Percentiles rank a stretch among this genome's conserved stretches.
These are phyloP conservation scores for Aureobasidium sp. DNA, from an alignment of 2,329 filamentous ascomycete genomes.

Conservation along the genomic window DNA sequence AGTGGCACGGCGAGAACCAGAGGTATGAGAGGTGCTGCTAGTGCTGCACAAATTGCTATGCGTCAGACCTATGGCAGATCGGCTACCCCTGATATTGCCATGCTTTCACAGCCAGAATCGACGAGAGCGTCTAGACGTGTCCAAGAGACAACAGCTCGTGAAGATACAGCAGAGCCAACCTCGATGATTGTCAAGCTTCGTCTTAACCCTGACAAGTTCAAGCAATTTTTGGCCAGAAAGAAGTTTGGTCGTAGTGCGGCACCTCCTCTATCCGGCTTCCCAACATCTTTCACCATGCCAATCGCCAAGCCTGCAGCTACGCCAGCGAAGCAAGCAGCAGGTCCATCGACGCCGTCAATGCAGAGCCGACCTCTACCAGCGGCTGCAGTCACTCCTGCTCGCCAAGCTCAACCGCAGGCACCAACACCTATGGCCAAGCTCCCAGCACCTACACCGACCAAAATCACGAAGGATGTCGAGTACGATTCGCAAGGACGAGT, in stretches of 20 bases:
- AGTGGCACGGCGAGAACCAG: slow-evolving; percentile 70
- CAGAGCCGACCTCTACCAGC: slow-evolving; percentile 11
- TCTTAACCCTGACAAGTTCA: slow-evolving; percentile 64
- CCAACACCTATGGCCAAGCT: slow-evolving; percentile 4
- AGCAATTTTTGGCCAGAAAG: slow-evolving; percentile 54
- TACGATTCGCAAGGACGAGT: slow-evolving; percentile 49
- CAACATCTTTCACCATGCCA: slow-evolving; percentile 38
- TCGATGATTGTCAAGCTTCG: slow-evolving; percentile 67
- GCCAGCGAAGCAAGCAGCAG: slow-evolving; percentile 29
- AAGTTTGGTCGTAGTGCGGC: slow-evolving; percentile 34
- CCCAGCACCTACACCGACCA: slow-evolving; percentile 27
- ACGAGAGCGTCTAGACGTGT: slow-evolving; percentile 55
- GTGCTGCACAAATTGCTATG: slow-evolving; percentile 81
- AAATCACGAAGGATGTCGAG: slow-evolving; percentile 13
- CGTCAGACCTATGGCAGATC: slow-evolving; percentile 66
- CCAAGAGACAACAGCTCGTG: slow-evolving; percentile 55
- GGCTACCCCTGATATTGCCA: slow-evolving; percentile 73
- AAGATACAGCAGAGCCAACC: slow-evolving; percentile 79
- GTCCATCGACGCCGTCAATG: slow-evolving; percentile 14
- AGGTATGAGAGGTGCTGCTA: slow-evolving; percentile 81
- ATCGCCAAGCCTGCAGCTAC: slow-evolving; percentile 41
- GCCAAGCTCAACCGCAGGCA: not conserved
- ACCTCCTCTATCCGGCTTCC: slow-evolving; percentile 28
- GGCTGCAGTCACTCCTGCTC: slow-evolving; percentile 11
- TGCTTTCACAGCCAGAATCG: slow-evolving; percentile 59